Base-by-base conservation (phyloP, 306 rosid species). In the Cicer pinnatifidum region DNA sequence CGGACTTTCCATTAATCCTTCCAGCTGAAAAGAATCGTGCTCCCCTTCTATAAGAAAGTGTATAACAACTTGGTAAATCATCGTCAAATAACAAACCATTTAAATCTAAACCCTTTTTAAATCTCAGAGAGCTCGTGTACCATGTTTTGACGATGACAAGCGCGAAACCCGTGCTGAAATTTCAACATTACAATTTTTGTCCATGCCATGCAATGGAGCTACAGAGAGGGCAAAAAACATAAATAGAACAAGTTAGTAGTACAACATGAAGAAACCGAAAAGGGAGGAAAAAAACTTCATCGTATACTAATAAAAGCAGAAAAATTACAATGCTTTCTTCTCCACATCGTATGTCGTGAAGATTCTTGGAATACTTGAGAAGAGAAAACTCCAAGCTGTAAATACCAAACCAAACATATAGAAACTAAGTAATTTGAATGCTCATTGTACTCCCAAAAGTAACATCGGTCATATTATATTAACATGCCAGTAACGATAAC, bases 281-380 rank as follows among this genome's bases (percentile, higher is more conserved):
- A 2, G 1, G 23, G 9, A 52, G n/a, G 19, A 52, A 45, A n/a
- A 58, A 39, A 7, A 54, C 76, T 38, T 75, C 60, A 44, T 76
- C 19, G 38, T 68, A 62, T 37, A 79, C 8, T 41, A 70, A 88
- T 33, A 45, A 76, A 76, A 78, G 78, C 39, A 44, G 60, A 58
- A 46, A 72, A 72, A 63, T 88, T 91, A 94, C 99, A 94, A 43
- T 86, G 90, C 23, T 89, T 94, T 83, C 89, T 87, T 81, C 85
- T 94, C 99, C 96, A 86, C 71, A 85, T 85, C 76, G 86, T 89
- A 73, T 94, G 93, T 48, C 90, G 87, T 0, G 97, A 89, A 81
- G 97, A 89, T 48, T 94, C 99, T 86, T 88, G 99, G 88, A 94
- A 88, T 83, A 94, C 91, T 83, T 91, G 99, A 80, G 99, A 94